Percentiles rank a stretch among this genome's conserved stretches.
Evolutionary conservation across 2,329 filamentous ascomycete genomes (phyloP).

Genomic region (Elsinoe necatrix): DNA sequence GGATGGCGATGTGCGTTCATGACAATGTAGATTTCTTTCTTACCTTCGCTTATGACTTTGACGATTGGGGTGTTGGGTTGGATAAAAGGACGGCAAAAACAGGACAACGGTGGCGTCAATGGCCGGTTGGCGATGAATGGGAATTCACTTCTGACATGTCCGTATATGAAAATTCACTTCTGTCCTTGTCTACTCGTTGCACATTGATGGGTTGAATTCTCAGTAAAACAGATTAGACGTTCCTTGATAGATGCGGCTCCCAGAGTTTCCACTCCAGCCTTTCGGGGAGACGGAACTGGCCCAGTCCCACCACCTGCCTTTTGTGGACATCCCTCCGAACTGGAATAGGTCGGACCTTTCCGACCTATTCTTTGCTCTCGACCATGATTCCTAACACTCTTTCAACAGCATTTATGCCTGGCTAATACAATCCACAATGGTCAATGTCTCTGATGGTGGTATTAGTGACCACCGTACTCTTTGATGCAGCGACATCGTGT

Average conservation of each 20-base stretch:
- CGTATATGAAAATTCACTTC: not conserved
- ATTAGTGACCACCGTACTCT: not conserved
- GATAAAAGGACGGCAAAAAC: not conserved
- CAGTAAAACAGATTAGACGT: too few species aligned
- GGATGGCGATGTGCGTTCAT: not conserved
- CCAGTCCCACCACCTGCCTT: not conserved
- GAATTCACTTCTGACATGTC: conserved; percentile 9
- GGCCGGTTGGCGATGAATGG: not conserved
- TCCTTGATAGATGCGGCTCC: too few species aligned
- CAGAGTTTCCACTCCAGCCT: not conserved
- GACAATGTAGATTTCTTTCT: not conserved
- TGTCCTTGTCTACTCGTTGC: not conserved
- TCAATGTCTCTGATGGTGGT: not conserved
- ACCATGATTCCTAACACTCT: not conserved
- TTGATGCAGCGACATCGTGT: not conserved
- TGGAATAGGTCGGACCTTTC: not conserved
- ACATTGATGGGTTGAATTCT: too few species aligned
- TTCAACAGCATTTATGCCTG: not conserved
- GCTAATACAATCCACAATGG: not conserved
- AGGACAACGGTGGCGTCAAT: not conserved
- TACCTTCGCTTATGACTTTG: conserved; percentile 11
- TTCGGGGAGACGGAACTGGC: not conserved
- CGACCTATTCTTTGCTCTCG: not conserved
- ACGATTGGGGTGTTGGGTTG: conserved; percentile 4
- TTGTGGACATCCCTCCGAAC: too few species aligned